Base-by-base conservation (phyloP, 2,329 filamentous ascomycete genomes). In the Fusarium anthophilum region DNA sequence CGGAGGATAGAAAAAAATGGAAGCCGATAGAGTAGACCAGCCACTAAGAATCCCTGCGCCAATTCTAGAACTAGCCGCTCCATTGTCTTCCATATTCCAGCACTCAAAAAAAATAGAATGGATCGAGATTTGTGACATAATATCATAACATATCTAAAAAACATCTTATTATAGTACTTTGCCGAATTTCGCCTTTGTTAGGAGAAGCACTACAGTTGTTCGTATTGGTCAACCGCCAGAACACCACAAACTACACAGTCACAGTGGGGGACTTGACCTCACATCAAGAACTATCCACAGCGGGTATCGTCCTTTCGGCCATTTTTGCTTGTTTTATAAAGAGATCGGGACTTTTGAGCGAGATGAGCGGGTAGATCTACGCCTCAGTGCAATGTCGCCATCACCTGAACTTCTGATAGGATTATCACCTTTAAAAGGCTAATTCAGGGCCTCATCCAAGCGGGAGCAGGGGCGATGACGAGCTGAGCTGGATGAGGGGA, bases 381-480 rank as follows among this genome's bases (percentile, higher is more conserved):
- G 39, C 35, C 50, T 63, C 58, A 59, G 65, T 73, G 51, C 38
- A 70, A 74, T 71, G 62, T 70, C 63, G 73, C 54, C 41, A 44
- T 66, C 45, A 37, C 39, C 20, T 28, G 37, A 28, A 32, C 41
- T 17, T 60, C 30, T 76, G 71, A 70, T 69, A 72, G 70, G 67
- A 26, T 55, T 41, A 28, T 28, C n/a, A 44, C 59, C 37, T 70
- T 32, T 8, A 38, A 63, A 64, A 61, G 51, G 35, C 28, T 32
- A 26, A 44, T 64, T 15, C 32, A 41, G 50, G 61, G 63, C 62
- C 66, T 59, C 67, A 73, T 71, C 39, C 38, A 24, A 30, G 28
- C 38, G 37, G 39, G 38, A 72, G 48, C 73, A 54, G 55, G 74
- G 74, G 73, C 67, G 64, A 76, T 76, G 73, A 14, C 73, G 70